phyloP scores from a whole-genome alignment of 805 yeast species.

The Nakazawaea ambrosiae region DNA sequence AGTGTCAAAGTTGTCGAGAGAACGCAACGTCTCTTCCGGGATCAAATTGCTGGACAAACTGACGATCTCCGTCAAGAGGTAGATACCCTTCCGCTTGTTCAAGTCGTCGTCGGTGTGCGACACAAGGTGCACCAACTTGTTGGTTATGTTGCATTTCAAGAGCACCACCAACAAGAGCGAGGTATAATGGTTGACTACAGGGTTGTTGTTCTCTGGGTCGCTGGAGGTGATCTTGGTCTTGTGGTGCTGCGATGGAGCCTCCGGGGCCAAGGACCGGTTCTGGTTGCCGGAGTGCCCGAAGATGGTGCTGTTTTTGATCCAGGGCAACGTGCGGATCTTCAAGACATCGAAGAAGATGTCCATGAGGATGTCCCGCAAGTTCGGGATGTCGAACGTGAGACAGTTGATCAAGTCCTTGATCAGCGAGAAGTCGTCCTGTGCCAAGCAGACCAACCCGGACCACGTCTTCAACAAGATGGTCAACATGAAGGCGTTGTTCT shows the following conservation, averaged over 20 bases:
- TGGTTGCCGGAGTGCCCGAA: conserved; percentile 13
- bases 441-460: conserved; percentile 67
- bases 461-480: conserved; percentile 59
- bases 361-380: conserved; percentile 54
- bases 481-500: conserved; percentile 52
- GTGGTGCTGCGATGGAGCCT: conserved; percentile 3
- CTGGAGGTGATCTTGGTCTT: conserved; percentile 13
- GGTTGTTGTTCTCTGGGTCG: conserved; percentile 31
- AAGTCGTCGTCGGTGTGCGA: conserved; percentile 34
- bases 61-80: conserved; percentile 56
- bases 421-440: conserved; percentile 47
- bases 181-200: conserved; percentile 53
- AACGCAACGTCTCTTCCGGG: conserved; percentile 36
- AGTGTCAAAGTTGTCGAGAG: conserved; percentile 3
- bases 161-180: conserved; percentile 53
- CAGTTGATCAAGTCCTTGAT: conserved; percentile 54
- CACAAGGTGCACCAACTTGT: conserved; percentile 36
- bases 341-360: conserved; percentile 69
- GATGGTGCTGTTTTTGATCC: conserved; percentile 24
- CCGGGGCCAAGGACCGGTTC: background rate
- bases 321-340: conserved; percentile 49
- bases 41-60: conserved; percentile 46
- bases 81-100: conserved; percentile 51
- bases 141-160: conserved; percentile 48
- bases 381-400: conserved; percentile 49